These are phyloP conservation scores for Aphanomyces euteiches DNA, from an alignment of 352 stramenopile species.

Conservation along the genomic window DNA sequence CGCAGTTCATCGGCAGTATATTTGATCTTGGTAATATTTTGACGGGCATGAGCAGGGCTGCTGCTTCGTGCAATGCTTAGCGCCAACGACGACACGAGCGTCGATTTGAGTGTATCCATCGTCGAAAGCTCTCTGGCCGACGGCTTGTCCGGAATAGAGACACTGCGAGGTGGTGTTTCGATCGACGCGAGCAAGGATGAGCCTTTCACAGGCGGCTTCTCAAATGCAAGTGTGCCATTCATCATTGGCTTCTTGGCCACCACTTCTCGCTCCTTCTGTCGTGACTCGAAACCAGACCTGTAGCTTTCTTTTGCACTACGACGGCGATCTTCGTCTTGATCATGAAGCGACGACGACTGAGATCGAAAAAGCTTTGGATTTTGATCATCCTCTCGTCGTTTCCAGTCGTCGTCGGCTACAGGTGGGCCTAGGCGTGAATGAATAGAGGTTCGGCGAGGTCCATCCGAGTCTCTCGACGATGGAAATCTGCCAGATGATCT, in stretches of 20 bases:
- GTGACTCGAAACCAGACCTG: conserved; percentile 33
- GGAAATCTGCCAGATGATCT: too few species aligned
- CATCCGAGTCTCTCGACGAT: too few species aligned
- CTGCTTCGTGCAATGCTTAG: conserved; percentile 26
- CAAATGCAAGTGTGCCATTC: neutral
- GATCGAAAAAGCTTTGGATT: too few species aligned
- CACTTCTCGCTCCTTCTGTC: conserved; percentile 21
- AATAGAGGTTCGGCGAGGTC: too few species aligned
- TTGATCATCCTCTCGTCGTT: too few species aligned
- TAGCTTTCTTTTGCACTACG: neutral
- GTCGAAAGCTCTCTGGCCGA: neutral
- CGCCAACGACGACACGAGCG: conserved; percentile 23
- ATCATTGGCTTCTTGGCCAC: too few species aligned
- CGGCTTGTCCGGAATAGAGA: too few species aligned
- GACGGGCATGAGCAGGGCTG: conserved; percentile 9
- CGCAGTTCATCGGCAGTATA: conserved; percentile 55
- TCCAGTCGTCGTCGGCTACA: too few species aligned
- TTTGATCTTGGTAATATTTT: conserved; percentile 44
- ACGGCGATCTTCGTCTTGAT: neutral
- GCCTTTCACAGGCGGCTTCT: conserved; percentile 12
- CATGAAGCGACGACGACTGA: too few species aligned
- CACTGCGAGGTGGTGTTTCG: neutral
- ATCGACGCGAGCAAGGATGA: conserved; percentile 4
- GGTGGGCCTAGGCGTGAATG: too few species aligned
- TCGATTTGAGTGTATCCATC: conserved; percentile 29